Base-by-base conservation (phyloP, 2,329 filamentous ascomycete species). In the Xylaria sp. region DNA sequence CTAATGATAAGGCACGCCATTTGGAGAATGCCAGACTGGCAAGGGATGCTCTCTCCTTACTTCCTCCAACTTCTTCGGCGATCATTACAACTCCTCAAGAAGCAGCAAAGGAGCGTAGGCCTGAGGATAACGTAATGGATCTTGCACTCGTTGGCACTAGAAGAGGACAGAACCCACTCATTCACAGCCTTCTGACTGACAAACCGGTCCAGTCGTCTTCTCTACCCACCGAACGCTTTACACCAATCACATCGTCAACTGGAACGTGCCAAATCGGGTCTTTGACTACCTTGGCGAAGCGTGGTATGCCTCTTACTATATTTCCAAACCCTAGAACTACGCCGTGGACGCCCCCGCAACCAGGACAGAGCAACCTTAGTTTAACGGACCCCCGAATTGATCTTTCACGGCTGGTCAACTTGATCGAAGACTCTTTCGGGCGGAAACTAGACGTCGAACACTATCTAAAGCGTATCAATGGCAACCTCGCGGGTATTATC, bases 161-260 rank as follows among this genome's bases (percentile, higher is more conserved):
- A 66, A 83, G 82, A 56, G 84, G 83, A 65, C 86, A 87, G 76
- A 99, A 99, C 75, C 94, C 94, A 0, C 84, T 99, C 1, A 96
- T 99, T 54, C 94, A 99, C 80, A 98, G 97, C 75, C 88, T 99
- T 1, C 86, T 99, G 10, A 99, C 96, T 1, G 96, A 99, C 81
- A 97, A 97, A 76, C 95, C 96, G 0, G 88, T 94, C 15, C 92
- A 94, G 72, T 98, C 96, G 1, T 96, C 96, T 1, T 99, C 96
- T 0, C 84, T 99, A 0, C 96, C 96, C 0, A 85, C 90, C 6
- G 88, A 90, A 48, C 87, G 92, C 58, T 86, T 93, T 38, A 82
- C 79, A 65, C 76, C 80, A 0, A 74, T 78, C 42, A 76, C 70
- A 64, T 77, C 75, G 74, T 80, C 80, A n/a, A 79, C 78, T 11